Evolutionary conservation across 2,329 filamentous ascomycete species (phyloP), one percentile per base, ranked within the genome.

Genomic region (Leptographium radiaticola): DNA sequence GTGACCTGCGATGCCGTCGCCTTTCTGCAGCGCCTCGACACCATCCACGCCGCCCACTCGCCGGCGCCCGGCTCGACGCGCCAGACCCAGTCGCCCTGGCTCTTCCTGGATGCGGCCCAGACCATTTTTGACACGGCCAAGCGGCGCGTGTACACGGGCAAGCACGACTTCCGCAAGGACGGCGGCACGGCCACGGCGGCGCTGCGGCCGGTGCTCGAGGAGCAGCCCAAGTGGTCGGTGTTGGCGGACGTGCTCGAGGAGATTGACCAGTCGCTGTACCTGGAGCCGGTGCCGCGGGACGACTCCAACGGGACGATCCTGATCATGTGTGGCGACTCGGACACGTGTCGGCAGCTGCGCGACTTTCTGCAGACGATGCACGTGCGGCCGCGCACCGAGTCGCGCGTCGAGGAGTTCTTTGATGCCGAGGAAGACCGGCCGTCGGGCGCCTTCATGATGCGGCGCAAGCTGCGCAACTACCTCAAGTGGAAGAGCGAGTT

Each of bases 341-440:
- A 83, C 54, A 95, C 89, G 10, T 95, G 88, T 63, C 80, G 86
- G 15, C 93, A 98, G 62, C 73, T 98, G 44, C 82, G 89, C 59
- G 91, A 97, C 65, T 97, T 91, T 65, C 71, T 98, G 20, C 86
- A 95, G 65, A 89, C 82, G 8, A 96, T 95, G 89, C 81, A 94
- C 63, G 77, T 90, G 33, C 81, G 79, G 53, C 75, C 81, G 52
- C 76, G 66, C 62, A 65, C 63, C 46, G 72, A 77, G 51, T 68
- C 70, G 42, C 64, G 67, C 46, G 66, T 74, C 13, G 69, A 74
- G 44, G 68, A 71, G 34, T 69, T 73, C 5, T 71, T 76, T 6
- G 74, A 76, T 3, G 70, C 71, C 1, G 75, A 77, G 9, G 75
- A 79, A 38, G 71, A 79, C 52, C 79, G 77, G 58, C 80, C 86